These are phyloP conservation scores for Yamadazyma ubonensis DNA, from an alignment of 805 yeast genomes.

Conservation along the genomic window DNA sequence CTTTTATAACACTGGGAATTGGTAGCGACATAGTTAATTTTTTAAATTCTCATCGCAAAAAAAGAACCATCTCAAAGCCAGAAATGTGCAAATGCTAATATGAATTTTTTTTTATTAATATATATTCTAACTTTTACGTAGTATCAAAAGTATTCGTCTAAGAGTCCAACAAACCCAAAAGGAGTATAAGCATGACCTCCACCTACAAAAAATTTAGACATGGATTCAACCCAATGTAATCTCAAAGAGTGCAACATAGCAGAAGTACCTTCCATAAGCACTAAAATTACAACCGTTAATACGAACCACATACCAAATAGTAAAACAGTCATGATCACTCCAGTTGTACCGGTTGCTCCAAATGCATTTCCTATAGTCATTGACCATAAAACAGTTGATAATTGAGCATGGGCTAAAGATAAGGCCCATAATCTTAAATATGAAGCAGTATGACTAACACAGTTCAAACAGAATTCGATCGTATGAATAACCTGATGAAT, in stretches of 20 bases:
- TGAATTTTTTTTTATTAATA: no score
- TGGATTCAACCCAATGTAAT: slow-evolving; percentile 98
- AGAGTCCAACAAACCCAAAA: slow-evolving; percentile 59
- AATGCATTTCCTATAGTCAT: slow-evolving; percentile 90
- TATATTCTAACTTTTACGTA: slow-evolving; percentile 1
- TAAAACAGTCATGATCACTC: slow-evolving; percentile 71
- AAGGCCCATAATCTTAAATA: slow-evolving; percentile 96
- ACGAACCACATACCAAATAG: slow-evolving; percentile 95
- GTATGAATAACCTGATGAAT: slow-evolving; percentile 98
- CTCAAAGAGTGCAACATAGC: slow-evolving; percentile 99
- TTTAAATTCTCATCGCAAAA: slow-evolving; percentile 9
- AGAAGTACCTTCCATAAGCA: slow-evolving; percentile 97
- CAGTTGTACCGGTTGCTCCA: slow-evolving; percentile 57
- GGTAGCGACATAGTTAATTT: slow-evolving; percentile 13
- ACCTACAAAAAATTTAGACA: slow-evolving; percentile 97
- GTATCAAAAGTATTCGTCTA: slow-evolving; percentile 19
- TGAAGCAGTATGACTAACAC: slow-evolving; percentile 98
- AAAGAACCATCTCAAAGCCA: no score
- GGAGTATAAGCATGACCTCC: slow-evolving; percentile 92
- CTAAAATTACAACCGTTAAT: slow-evolving; percentile 86
- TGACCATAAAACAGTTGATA: slow-evolving; percentile 91
- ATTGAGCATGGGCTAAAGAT: slow-evolving; percentile 94
- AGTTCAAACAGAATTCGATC: slow-evolving; percentile 93
- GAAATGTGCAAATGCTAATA: no score
- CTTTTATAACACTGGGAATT: slow-evolving; percentile 15